phyloP scores from a whole-genome alignment of 192 early-diverging fungal genomes.

The Cladochytrium replicatum region DNA sequence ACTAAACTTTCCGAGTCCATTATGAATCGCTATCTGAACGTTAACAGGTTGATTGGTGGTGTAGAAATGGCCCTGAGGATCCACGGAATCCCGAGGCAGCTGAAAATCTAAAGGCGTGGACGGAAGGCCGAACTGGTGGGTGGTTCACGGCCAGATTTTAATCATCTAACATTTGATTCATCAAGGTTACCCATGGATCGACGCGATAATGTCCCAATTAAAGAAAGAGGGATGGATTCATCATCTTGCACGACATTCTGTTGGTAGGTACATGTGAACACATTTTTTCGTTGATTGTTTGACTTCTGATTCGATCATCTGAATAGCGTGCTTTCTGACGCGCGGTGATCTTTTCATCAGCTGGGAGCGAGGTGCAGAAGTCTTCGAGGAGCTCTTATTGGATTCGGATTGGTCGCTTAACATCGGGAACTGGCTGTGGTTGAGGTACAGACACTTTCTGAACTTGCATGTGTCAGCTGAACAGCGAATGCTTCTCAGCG shows the following conservation, averaged over 20 bases:
- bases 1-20: not conserved
- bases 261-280: too few species aligned
- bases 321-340: constrained; percentile 24
- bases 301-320: too few species aligned
- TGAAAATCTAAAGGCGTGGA: constrained; percentile 6
- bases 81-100: not conserved
- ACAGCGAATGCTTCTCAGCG: too few species aligned
- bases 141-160: too few species aligned
- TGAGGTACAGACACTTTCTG: too few species aligned
- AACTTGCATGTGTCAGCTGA: too few species aligned
- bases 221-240: constrained; percentile 27
- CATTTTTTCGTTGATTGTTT: too few species aligned
- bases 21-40: not conserved
- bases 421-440: constrained; percentile 27
- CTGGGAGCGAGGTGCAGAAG: constrained; percentile 23
- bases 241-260: constrained; percentile 21
- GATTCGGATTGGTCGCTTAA: constrained; percentile 16
- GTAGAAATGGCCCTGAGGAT: not conserved
- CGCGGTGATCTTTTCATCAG: constrained; percentile 19
- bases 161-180: too few species aligned
- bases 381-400: constrained; percentile 20
- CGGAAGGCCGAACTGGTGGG: constrained; percentile 13
- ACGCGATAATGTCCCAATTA: constrained; percentile 22
- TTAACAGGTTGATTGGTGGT: constrained; percentile 13
- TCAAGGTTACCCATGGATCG: constrained; percentile 31